Evolutionary conservation across 371 early-diverging fungal genomes (phyloP).

Genomic region (Mortierella sp.): DNA sequence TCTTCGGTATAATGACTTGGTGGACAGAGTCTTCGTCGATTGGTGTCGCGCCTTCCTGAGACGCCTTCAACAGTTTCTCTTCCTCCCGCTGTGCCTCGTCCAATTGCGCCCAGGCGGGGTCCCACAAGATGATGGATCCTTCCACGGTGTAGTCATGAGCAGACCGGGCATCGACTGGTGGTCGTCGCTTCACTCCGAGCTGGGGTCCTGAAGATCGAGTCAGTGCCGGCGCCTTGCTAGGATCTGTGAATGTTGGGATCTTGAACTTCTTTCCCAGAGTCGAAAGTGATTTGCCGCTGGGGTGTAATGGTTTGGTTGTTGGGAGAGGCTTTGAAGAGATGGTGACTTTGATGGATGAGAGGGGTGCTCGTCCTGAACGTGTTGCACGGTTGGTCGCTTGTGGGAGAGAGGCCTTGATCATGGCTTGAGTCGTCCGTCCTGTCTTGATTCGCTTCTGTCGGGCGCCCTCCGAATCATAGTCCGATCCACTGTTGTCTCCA

Average conservation of each 20-base stretch:
- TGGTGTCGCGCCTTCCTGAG: conserved; percentile 27
- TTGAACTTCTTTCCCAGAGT: conserved; percentile 40
- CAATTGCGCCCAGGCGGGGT: conserved; percentile 73
- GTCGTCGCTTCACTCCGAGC: conserved; percentile 76
- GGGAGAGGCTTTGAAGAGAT: conserved; percentile 47
- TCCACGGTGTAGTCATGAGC: conserved; percentile 89
- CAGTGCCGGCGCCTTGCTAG: conserved; percentile 35
- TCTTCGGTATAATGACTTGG: conserved; percentile 52
- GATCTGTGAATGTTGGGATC: conserved; percentile 39
- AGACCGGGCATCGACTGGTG: conserved; percentile 67
- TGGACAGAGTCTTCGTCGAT: conserved; percentile 46
- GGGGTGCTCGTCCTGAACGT: conserved; percentile 44
- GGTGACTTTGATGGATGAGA: conserved; percentile 22
- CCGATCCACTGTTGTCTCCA: conserved; percentile 22
- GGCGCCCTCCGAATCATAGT: conserved; percentile 35
- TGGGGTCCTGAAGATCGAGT: conserved; percentile 48
- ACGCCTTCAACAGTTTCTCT: conserved; percentile 47
- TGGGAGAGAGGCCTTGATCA: conserved; percentile 30
- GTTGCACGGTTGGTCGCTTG: conserved; percentile 25
- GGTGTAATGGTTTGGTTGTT: conserved; percentile 16
- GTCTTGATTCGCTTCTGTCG: conserved; percentile 28
- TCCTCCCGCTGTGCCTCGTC: conserved; percentile 60
- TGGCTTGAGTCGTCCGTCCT: conserved; percentile 32
- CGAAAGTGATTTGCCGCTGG: conserved; percentile 13
- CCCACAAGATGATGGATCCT: conserved; percentile 89